Percentiles rank a stretch among this genome's conserved stretches.
Evolutionary conservation across 306 rosid genomes (phyloP).

Genomic region (Oemleria cerasiformis): DNA sequence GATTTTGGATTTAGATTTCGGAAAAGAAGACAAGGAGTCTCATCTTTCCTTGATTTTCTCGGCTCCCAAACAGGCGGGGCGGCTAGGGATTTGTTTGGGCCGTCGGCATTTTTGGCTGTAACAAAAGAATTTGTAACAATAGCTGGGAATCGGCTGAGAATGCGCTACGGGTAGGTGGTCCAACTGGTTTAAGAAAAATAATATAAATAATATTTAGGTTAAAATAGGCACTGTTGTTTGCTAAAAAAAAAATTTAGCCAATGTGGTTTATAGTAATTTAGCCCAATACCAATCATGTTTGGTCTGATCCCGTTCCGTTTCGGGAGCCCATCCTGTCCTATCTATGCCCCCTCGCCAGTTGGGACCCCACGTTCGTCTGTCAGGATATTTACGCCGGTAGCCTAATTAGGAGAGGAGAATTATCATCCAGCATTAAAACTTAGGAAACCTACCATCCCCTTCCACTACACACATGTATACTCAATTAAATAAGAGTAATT

Average conservation of each 20-base stretch:
- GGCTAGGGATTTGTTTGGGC: too few species aligned
- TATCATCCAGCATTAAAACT: neutral
- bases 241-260: too few species aligned
- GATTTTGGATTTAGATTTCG: neutral
- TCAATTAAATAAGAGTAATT: too few species aligned
- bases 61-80: neutral
- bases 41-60: neutral
- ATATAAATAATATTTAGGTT: too few species aligned
- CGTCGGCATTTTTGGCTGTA: neutral
- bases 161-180: neutral
- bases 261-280: too few species aligned
- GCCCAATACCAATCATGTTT: too few species aligned
- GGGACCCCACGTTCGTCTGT: neutral
- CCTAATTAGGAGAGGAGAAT: neutral
- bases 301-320: neutral
- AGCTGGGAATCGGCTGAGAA: neutral
- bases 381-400: too few species aligned
- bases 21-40: neutral
- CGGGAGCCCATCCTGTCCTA: neutral
- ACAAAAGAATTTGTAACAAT: neutral
- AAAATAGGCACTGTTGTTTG: too few species aligned
- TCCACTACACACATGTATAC: too few species aligned
- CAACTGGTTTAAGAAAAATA: neutral
- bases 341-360: neutral
- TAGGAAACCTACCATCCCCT: neutral